A percentile compares a stretch with the other conserved stretches of the same genome.
Conservation (phyloP, 1,139 yeast genomes). For the Geotrichum cucujoidarum region DNA sequence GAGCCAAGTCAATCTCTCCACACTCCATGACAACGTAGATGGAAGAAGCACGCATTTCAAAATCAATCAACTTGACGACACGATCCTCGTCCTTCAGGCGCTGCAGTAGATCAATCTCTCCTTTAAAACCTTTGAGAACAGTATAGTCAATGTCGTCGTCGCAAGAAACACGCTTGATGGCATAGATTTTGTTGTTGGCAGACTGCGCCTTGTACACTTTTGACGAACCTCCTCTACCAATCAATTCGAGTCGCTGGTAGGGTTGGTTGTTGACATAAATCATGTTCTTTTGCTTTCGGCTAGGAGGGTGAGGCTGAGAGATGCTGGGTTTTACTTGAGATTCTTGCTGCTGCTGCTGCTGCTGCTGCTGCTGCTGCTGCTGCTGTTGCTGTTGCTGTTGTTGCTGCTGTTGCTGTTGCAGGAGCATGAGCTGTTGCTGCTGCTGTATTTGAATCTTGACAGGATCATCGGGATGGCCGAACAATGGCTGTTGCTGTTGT, state of each 20-base stretch:
- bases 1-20: conserved; percentile 89
- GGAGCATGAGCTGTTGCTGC: not conserved
- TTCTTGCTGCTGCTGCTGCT: conserved; percentile 13
- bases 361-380: conserved; percentile 19
- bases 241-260: conserved; percentile 69
- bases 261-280: conserved; percentile 52
- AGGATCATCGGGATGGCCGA: not conserved
- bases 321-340: conserved; percentile 6
- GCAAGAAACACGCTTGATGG: conserved; percentile 75
- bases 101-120: conserved; percentile 75
- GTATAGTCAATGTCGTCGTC: conserved; percentile 70
- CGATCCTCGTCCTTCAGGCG: conserved; percentile 58
- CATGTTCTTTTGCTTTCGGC: conserved; percentile 27
- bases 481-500: no score
- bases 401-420: conserved; percentile 10
- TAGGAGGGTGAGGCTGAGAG: conserved; percentile 14
- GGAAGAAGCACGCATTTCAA: conserved; percentile 60
- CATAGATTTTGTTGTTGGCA: conserved; percentile 52
- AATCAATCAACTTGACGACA: conserved; percentile 75
- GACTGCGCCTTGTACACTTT: conserved; percentile 80
- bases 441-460: not conserved
- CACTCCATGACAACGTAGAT: conserved; percentile 86
- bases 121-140: conserved; percentile 74
- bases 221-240: conserved; percentile 93
- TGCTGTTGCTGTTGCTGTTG: conserved; percentile 18